phyloP scores from a whole-genome alignment of 1,284 basidiomycete genomes.

The Sporisorium iseilematis-ciliati region DNA sequence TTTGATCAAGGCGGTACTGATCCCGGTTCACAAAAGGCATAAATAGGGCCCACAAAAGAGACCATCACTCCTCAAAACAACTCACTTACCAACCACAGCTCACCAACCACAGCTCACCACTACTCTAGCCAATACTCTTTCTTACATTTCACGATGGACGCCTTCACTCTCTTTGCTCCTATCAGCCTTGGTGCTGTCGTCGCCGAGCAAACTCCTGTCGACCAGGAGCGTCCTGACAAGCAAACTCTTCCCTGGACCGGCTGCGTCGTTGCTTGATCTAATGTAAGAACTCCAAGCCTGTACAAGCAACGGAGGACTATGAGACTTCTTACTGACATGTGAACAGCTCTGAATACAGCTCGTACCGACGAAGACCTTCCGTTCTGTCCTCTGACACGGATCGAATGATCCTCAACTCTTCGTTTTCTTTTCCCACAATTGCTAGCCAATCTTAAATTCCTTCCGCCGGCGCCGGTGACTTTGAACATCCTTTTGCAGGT shows the following conservation, averaged over 20 bases:
- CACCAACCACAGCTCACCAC: neutral
- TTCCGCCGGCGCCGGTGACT: too few relatives aligned
- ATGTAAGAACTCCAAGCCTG: neutral
- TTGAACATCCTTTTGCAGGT: too few relatives aligned
- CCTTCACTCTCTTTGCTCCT: slow-evolving; percentile 23
- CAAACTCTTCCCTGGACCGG: slow-evolving; percentile 10
- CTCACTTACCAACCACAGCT: neutral
- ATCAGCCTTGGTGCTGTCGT: slow-evolving; percentile 21
- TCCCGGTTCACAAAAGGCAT: neutral
- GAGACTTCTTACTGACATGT: neutral
- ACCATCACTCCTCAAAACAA: neutral
- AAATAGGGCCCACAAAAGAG: neutral
- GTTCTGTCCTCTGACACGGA: too few relatives aligned
- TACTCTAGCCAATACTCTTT: neutral
- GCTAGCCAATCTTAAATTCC: too few relatives aligned
- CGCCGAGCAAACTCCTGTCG: slow-evolving; percentile 20
- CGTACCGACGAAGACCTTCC: neutral
- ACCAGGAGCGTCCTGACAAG: slow-evolving; percentile 6
- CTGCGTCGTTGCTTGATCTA: slow-evolving; percentile 14
- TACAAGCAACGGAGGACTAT: neutral
- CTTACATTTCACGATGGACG: slow-evolving; percentile 15
- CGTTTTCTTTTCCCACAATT: too few relatives aligned
- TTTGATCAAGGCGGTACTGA: neutral
- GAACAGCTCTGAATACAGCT: neutral
- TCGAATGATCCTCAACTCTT: too few relatives aligned